phyloP scores from a whole-genome alignment of 495 filamentous ascomycete genomes.

The Physcia stellaris region DNA sequence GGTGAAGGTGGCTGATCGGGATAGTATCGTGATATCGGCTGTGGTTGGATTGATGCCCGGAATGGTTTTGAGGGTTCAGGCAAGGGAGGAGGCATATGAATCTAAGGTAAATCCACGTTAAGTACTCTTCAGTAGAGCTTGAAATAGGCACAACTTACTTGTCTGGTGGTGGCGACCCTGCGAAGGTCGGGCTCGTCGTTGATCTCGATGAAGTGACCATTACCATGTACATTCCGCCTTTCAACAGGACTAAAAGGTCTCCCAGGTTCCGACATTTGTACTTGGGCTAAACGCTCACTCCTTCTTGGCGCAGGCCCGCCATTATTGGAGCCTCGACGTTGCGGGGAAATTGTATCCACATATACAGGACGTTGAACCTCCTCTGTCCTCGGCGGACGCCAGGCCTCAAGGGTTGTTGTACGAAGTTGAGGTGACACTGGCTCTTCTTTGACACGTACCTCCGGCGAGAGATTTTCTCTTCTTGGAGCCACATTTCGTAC shows the following conservation, averaged over 20 bases:
- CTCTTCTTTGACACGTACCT: constrained; percentile 71
- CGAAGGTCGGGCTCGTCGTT: constrained; percentile 40
- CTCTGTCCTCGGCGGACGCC: constrained; percentile 29
- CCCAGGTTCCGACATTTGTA: constrained; percentile 1
- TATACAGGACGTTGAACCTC: constrained; percentile 32
- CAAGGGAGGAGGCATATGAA: constrained; percentile 22
- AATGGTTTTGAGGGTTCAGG: constrained; percentile 25
- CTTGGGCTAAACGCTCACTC: constrained; percentile 5
- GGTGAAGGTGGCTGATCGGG: constrained; percentile 48
- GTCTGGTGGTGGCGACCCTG: constrained; percentile 41
- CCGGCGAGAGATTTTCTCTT: constrained; percentile 22
- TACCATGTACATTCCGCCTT: constrained; percentile 9
- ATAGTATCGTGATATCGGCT: constrained; percentile 28
- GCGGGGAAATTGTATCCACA: constrained; percentile 35
- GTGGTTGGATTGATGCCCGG: constrained; percentile 34
- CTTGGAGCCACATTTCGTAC: constrained; percentile 20
- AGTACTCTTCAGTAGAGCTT: too few relatives aligned
- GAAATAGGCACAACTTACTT: too few relatives aligned
- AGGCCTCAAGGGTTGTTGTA: constrained; percentile 29
- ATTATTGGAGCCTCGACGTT: constrained; percentile 17
- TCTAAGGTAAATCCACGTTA: too few relatives aligned
- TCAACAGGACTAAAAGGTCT: constrained; percentile 8
- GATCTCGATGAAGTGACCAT: constrained; percentile 1
- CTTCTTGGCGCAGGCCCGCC: constrained; percentile 5
- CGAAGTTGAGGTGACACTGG: constrained; percentile 72